phyloP scores from a whole-genome alignment of 2,329 filamentous ascomycete species.

The Fusarium succisae region DNA sequence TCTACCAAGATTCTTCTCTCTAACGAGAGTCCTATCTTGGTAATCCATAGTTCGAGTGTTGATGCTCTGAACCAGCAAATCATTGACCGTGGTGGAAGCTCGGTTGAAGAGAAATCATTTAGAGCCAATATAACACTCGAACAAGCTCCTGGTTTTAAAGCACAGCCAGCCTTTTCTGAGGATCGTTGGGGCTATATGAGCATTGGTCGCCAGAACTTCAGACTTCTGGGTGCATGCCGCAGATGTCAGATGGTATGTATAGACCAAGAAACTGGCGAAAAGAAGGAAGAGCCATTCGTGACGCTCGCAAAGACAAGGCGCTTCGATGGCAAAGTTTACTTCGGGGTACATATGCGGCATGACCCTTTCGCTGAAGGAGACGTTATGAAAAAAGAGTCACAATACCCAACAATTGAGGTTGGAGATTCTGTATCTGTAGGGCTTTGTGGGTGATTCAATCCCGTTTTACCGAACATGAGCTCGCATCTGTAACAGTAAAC shows the following conservation, averaged over 20 bases:
- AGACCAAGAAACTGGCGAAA: constrained; percentile 82
- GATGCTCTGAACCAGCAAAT: constrained; percentile 81
- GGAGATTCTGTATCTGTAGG: constrained; percentile 55
- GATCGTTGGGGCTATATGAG: constrained; percentile 77
- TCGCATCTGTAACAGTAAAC: neutral
- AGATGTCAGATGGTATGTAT: constrained; percentile 97
- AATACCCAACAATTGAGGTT: constrained; percentile 56
- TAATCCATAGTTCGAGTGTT: constrained; percentile 83
- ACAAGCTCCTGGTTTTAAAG: constrained; percentile 49
- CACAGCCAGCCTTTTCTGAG: constrained; percentile 75
- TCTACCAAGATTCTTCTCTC: constrained; percentile 75
- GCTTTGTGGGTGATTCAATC: neutral
- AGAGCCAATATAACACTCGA: constrained; percentile 85
- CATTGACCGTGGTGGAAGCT: constrained; percentile 65
- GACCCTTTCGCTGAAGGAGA: constrained; percentile 24
- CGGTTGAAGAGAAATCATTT: constrained; percentile 79
- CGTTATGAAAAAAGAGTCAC: constrained; percentile 25
- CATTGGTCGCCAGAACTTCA: constrained; percentile 72
- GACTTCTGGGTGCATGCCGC: constrained; percentile 83
- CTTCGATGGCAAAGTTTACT: constrained; percentile 85
- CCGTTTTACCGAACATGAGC: neutral
- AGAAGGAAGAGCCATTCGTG: constrained; percentile 85
- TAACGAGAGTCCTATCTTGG: constrained; percentile 93
- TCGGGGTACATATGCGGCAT: constrained; percentile 82
- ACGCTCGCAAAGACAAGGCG: constrained; percentile 88